phyloP scores from a whole-genome alignment of 1,284 basidiomycete species.

The Xerocomus amazonicus region DNA sequence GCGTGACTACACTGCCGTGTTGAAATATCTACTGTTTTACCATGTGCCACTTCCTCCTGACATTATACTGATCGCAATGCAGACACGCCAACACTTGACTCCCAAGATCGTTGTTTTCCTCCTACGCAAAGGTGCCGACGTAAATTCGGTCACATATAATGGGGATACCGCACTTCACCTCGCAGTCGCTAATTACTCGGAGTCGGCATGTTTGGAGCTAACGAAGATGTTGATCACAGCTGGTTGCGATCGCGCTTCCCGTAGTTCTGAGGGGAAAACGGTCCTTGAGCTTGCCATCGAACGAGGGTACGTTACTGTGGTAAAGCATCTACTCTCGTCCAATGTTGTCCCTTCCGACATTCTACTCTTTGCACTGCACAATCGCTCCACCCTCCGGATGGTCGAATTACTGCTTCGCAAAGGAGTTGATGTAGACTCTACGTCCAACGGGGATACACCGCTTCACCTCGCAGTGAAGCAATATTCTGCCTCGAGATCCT shows the following conservation, averaged over 20 bases:
- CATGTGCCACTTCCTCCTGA: not conserved
- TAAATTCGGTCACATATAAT: not conserved
- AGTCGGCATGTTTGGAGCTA: not conserved
- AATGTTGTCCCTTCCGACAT: no score
- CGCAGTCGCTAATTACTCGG: not conserved
- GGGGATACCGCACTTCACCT: not conserved
- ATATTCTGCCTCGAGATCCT: no score
- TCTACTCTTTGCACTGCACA: no score
- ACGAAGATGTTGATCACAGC: not conserved
- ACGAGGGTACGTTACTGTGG: not conserved
- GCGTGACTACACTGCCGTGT: not conserved
- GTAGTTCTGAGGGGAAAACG: no score
- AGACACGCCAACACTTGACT: no score
- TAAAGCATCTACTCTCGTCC: not conserved
- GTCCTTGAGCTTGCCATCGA: not conserved
- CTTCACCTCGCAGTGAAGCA: no score
- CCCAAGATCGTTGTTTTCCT: not conserved
- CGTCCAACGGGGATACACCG: no score
- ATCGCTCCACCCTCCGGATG: no score
- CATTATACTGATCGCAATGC: not conserved
- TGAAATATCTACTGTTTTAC: not conserved
- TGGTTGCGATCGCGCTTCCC: not conserved
- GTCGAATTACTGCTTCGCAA: no score
- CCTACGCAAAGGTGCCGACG: not conserved
- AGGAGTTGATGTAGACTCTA: no score